A percentile compares a stretch with the other conserved stretches of the same genome.
Evolutionary conservation across 768 basidiomycete genomes (phyloP).

Genomic region (Russula earlei): DNA sequence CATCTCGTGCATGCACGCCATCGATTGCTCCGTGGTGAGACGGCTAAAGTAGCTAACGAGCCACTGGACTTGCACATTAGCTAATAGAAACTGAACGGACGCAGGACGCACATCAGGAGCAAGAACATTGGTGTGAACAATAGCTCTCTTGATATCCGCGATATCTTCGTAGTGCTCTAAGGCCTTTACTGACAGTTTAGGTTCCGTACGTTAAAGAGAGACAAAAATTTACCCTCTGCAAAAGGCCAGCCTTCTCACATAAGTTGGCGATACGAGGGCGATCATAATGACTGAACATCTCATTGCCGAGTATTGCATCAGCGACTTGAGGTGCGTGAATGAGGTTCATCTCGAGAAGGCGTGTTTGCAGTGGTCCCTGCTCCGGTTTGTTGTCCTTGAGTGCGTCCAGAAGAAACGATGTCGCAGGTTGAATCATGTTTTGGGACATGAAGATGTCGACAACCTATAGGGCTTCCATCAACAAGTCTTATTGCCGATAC

Average conservation of each 20-base stretch:
- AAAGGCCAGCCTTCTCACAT: constrained; percentile 93
- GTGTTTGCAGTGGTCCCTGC: constrained; percentile 91
- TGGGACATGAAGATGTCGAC: constrained; percentile 99
- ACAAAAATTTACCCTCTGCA: constrained; percentile 65
- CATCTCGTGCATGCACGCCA: constrained; percentile 97
- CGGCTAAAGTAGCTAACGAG: constrained; percentile 95
- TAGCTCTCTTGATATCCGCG: constrained; percentile 96
- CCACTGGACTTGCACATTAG: constrained; percentile 48
- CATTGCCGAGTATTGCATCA: constrained; percentile 96
- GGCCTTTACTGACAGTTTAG: constrained; percentile 45
- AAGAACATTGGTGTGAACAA: constrained; percentile 83
- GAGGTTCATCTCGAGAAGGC: constrained; percentile 95
- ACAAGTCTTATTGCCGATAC: neutral
- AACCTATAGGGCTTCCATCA: constrained; percentile 39
- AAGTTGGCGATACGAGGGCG: constrained; percentile 94
- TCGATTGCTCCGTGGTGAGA: constrained; percentile 93
- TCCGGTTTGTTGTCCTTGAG: constrained; percentile 98
- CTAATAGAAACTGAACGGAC: neutral
- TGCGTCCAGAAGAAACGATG: constrained; percentile 93
- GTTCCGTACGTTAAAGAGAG: neutral
- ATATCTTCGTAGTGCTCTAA: constrained; percentile 97
- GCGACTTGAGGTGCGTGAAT: constrained; percentile 97
- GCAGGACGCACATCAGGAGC: constrained; percentile 59
- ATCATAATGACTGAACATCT: constrained; percentile 98
- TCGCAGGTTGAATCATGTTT: constrained; percentile 99